Conservation (phyloP, 768 basidiomycete species). For the Hygrophorus russula region DNA sequence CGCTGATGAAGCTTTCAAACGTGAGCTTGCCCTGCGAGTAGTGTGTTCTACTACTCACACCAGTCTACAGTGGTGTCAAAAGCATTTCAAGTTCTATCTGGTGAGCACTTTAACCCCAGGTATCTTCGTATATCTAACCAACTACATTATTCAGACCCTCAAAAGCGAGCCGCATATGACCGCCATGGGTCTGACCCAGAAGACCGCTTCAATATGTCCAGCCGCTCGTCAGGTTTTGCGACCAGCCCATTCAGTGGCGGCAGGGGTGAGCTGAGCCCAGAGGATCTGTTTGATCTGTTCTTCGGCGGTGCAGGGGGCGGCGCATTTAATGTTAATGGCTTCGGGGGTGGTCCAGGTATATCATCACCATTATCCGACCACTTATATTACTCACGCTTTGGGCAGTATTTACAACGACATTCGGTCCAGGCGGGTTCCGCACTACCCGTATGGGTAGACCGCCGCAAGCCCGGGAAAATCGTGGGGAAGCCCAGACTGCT, state of each 20-base stretch:
- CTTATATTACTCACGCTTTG: slow-evolving; percentile 6
- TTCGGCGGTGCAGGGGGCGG: slow-evolving; percentile 66
- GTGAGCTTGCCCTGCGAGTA: slow-evolving; percentile 33
- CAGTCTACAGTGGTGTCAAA: slow-evolving; percentile 81
- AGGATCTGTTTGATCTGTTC: slow-evolving; percentile 98
- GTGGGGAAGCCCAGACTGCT: slow-evolving; percentile 23
- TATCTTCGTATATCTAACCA: slow-evolving; percentile 5
- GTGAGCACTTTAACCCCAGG: slow-evolving; percentile 21
- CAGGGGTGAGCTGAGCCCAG: slow-evolving; percentile 78
- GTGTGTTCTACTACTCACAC: background rate
- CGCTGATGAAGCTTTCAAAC: slow-evolving; percentile 96
- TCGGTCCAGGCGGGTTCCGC: slow-evolving; percentile 78
- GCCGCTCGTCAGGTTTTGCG: slow-evolving; percentile 39
- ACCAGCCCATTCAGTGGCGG: slow-evolving; percentile 37
- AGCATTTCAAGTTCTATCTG: slow-evolving; percentile 91
- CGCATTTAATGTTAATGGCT: slow-evolving; percentile 37
- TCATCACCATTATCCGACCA: background rate
- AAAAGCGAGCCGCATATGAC: slow-evolving; percentile 85
- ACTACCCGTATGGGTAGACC: slow-evolving; percentile 42
- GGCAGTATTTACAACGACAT: slow-evolving; percentile 65
- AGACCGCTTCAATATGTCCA: slow-evolving; percentile 58
- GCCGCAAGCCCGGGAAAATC: slow-evolving; percentile 17
- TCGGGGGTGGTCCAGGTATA: slow-evolving; percentile 46
- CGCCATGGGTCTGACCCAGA: slow-evolving; percentile 83
- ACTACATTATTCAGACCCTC: slow-evolving; percentile 42